Base-by-base conservation (phyloP, 2,329 filamentous ascomycete genomes). In the Cadophora gregata region DNA sequence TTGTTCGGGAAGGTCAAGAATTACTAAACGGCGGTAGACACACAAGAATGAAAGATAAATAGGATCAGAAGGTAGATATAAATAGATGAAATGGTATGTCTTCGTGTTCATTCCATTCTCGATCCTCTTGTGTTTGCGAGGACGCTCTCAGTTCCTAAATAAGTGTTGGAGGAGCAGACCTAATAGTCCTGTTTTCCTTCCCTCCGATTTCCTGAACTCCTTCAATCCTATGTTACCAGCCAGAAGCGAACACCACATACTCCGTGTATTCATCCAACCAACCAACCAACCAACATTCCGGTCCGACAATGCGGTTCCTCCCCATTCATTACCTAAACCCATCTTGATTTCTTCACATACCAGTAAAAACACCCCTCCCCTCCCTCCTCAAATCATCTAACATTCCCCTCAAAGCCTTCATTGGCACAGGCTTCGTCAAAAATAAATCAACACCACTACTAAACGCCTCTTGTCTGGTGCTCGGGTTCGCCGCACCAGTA, bases 401-500 rank as follows among this genome's bases (percentile, higher is more conserved):
- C 72, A 77, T 73, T 12, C 61, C 67, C 62, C 72, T 70, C 48
- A 77, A 53, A 25, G 71, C 68, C 55, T 71, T 75, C 75, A 77
- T 77, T 45, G 75, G 70, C 31, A 85, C 81, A 0, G 84, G 84
- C 73, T 85, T 85, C 19, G 85, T 85, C 21, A 87, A 70, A 62
- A 86, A 86, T 8, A 86, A 64, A 67, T 87, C 84, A 7, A 87
- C 79, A 0, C 85, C 85, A 59, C 80, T 83, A 1, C 80, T 81
- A 60, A 84, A 81, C 0, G 84, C 84, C 67, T 86, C 82, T 45
- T 81, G 78, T 59, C 82, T 79, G 0, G 82, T 83, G 61, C 81
- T 81, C 0, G 80, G 78, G 59, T 81, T 84, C 1, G 83, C 84
- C 25, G 86, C 75, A 0, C 84, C 85, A 0, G 84, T 86, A 27